Evolutionary conservation across 2,329 filamentous ascomycete species (phyloP), one percentile per base, ranked within the genome.

Genomic region (Clarireedia paspali): DNA sequence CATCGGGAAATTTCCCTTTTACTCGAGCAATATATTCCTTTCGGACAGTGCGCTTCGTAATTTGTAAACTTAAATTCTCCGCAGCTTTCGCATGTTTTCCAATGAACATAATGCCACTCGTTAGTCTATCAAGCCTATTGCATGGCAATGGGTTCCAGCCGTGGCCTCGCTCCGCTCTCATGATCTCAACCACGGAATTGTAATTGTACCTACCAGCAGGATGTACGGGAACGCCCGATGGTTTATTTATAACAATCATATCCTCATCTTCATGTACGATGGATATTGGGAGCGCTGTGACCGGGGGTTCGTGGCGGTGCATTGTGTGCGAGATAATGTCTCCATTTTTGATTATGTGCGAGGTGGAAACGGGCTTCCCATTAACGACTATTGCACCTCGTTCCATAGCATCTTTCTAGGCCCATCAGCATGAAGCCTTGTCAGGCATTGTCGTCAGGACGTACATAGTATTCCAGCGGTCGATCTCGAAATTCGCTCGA

Each of bases 71-170:
- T 63, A 99, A 79, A 34, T 78, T 77, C 61, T 92, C 89, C 0
- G 94, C 92, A 0, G 88, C 89, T 66, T 84, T 82, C 39, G 85
- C 78, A 60, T 89, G 84, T 73, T 99, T 99, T 27, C 87, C 94
- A 64, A 99, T 85, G 71, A 99, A 99, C 92, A 99, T 97, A 69
- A 99, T 88, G 49, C 94, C 94, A 64, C 90, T 96, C 0, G 94
- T 99, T 65, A 99, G 75, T 52, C 94, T 80, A 70, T 99, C 94
- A 27, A 99, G 81, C n/a, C 94, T 80, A 67, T 99, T 96, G 74
- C 92, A 97, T 0, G 94, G 83, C 59, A 82, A 72, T 1, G 82
- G 79, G 52, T 78, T 69, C 68, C 82, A 85, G 27, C 72, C 70
- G 23, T 72, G 70, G 0, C 79, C 76, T 39, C 83, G 75, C 67